Evolutionary conservation across 345 rosid genomes (phyloP), one percentile per base, ranked within the genome.

Genomic region (Aurinia saxatilis): DNA sequence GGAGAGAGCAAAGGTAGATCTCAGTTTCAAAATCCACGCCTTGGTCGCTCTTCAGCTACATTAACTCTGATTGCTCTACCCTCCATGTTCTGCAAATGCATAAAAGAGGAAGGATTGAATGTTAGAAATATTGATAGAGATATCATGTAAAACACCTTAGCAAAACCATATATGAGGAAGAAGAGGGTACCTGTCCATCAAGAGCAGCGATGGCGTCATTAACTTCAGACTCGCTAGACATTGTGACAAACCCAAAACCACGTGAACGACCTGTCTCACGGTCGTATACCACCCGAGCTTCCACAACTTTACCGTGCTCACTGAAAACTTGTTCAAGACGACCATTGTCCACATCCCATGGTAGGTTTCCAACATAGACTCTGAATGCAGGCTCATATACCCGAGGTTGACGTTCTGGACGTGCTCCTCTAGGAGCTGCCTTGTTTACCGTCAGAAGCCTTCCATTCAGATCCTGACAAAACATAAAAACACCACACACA

Each of bases 201-300:
- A 92, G 93, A 10, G 98, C 93, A 54, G 95, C 84, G 16, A 92
- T 80, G 65, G 97, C 98, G 7, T 85, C 91, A 12, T 89, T 87
- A 79, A 87, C 71, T 81, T 89, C 95, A 13, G 71, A 46, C 77
- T 84, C 95, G 23, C 72, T 51, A 23, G 91, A 71, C 98, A 92
- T 89, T 0, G 86, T 74, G 42, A 92, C 98, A 66, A 92, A 92
- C 19, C 97, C 99, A 34, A 92, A 89, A 40, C 97, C 97, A 66
- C 97, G 96, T 29, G 99, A 92, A 15, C 96, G 97, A 50, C 97
- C 95, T 27, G 83, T 81, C 44, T 87, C 95, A 75, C 97, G 78
- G 69, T 92, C 98, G 59, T 59, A 81, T 15, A 92, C 83, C 30
- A 92, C 96, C 11, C 84, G 81, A 38, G 97, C 88, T 73, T 77